Base-by-base conservation (phyloP, 2,329 filamentous ascomycete species). In the Tympanopsis confertula region DNA sequence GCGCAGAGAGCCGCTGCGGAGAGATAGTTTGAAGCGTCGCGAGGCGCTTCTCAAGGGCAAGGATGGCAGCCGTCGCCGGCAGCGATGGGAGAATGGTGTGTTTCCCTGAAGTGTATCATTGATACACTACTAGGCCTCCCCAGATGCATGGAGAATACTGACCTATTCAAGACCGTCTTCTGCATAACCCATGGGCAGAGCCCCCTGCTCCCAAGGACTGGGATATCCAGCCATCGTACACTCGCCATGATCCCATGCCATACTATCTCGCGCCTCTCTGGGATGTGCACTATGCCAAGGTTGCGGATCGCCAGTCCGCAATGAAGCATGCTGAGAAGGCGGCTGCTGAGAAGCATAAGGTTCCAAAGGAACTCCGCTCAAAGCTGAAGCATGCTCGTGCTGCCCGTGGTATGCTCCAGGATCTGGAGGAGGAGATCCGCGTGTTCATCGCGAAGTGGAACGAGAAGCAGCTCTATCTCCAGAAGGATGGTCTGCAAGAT, bases 41-140 rank as follows among this genome's bases (percentile, higher is more conserved):
- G 86, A 94, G 46, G 74, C 78, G 2, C 54, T 94, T 38, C 66
- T 91, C 20, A 93, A 87, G 63, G 89, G 89, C 40, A 94, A 93
- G 48, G 87, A 95, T 58, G 89, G 89, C 22, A 89, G 78, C 49
- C 74, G 89, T 24, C 79, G 89, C 50, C 71, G 89, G 36, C 80
- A 89, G 49, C 73, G 89, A 39, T 96, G 88, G 87, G 91, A 98
- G 66, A 98, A 96, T 58, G 85, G 86, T 93, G 70, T 46, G 61
- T 51, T 28, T 36, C 39, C 33, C 24, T 39, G 37, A 36, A 20
- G 14, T 14, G 33, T 44, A 26, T 41, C 38, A 38, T 36, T 29
- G 22, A 19, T 39, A 36, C 36, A 37, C 32, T 38, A 38, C 15
- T 36, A 38, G 39, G 35, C 41, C 43, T 33, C 38, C 35, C 35